Evolutionary conservation across 306 rosid species (phyloP).

Genomic region (Pterocarpus macrocarpus): DNA sequence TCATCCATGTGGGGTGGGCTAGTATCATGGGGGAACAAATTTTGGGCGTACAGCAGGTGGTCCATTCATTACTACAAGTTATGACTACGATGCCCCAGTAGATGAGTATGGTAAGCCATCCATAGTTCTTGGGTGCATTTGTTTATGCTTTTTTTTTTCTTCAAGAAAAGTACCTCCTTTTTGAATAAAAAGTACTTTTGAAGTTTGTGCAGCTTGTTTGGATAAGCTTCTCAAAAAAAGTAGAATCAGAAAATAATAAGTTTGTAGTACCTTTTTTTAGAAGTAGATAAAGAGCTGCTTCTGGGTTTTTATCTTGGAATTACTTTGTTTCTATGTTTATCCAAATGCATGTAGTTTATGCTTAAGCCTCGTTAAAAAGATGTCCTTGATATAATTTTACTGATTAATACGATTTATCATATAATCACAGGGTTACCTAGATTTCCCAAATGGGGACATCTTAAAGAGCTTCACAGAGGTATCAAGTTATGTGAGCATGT

Average conservation of each 20-base stretch:
- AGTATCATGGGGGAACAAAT: slow-evolving; percentile 99
- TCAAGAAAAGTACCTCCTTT: too few species aligned
- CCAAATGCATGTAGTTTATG: background rate
- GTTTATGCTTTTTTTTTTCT: too few species aligned
- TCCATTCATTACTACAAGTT: slow-evolving; percentile 96
- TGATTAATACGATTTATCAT: slow-evolving; percentile 32
- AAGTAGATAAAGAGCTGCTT: too few species aligned
- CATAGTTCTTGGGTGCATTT: background rate
- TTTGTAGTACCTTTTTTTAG: too few species aligned
- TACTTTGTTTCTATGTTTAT: too few species aligned
- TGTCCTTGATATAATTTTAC: background rate
- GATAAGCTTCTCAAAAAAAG: too few species aligned
- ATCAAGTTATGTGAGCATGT: slow-evolving; percentile 80
- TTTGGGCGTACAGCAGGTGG: slow-evolving; percentile 98
- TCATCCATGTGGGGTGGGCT: slow-evolving; percentile 34
- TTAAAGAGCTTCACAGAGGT: slow-evolving; percentile 87
- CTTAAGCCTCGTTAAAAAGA: background rate
- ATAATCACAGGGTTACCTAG: slow-evolving; percentile 76
- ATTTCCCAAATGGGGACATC: slow-evolving; percentile 97
- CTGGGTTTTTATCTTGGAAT: too few species aligned
- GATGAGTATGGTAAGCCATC: slow-evolving; percentile 88
- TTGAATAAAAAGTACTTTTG: too few species aligned
- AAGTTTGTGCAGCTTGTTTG: too few species aligned
- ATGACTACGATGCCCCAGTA: slow-evolving; percentile 95
- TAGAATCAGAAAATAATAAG: too few species aligned